phyloP scores from a whole-genome alignment of 805 yeast species.

The Monosporozyma siamensis region DNA sequence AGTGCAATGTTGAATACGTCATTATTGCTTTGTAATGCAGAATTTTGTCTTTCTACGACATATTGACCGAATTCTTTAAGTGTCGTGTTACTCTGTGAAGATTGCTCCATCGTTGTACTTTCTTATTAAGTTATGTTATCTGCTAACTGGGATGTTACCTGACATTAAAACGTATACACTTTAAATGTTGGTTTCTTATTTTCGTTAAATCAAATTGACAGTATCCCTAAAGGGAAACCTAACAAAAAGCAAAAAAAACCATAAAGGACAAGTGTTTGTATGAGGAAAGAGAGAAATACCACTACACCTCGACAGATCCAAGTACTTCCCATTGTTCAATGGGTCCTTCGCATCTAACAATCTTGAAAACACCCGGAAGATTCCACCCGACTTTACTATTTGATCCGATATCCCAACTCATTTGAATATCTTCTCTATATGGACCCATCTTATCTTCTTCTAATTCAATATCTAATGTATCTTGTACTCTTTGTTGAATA shows the following conservation, averaged over 20 bases:
- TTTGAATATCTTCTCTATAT: constrained; percentile 13
- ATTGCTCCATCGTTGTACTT: no score
- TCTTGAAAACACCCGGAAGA: constrained; percentile 51
- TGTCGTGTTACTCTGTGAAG: not conserved
- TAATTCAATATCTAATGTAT: constrained; percentile 42
- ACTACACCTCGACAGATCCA: constrained; percentile 36
- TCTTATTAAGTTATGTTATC: no score
- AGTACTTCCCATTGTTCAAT: constrained; percentile 58
- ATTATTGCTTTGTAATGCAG: constrained; percentile 37
- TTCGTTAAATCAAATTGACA: not conserved
- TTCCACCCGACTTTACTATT: constrained; percentile 40
- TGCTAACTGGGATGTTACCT: no score
- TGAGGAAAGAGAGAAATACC: not conserved
- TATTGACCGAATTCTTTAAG: not conserved
- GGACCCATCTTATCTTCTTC: constrained; percentile 15
- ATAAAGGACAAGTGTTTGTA: no score
- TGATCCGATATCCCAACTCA: constrained; percentile 16
- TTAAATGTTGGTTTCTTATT: no score
- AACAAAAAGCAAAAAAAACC: no score
- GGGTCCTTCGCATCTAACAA: constrained; percentile 65
- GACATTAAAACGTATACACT: no score
- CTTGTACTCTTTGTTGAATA: constrained; percentile 55
- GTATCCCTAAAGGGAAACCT: not conserved
- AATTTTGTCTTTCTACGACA: constrained; percentile 41
- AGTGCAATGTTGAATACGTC: constrained; percentile 68